These are phyloP conservation scores for Lodderomyces pseudojiufengensis DNA, from an alignment of 1,139 yeast species.

Conservation along the genomic window DNA sequence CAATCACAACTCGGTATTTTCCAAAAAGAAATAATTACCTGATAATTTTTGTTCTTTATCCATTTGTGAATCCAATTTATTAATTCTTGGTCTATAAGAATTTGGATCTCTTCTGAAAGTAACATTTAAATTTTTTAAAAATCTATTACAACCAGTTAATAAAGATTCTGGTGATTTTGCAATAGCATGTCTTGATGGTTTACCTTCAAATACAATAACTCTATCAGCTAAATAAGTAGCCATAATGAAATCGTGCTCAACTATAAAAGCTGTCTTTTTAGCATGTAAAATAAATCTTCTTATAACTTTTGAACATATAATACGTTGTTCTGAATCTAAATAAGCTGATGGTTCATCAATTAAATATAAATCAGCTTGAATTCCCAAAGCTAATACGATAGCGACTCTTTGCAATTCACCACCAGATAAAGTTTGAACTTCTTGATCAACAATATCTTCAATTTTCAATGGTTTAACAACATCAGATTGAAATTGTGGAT, in stretches of 20 bases:
- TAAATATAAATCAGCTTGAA: slow-evolving; percentile 91
- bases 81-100: slow-evolving; percentile 96
- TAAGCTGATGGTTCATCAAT: slow-evolving; percentile 99
- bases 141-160: slow-evolving; percentile 94
- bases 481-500: slow-evolving; percentile 97
- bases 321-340: slow-evolving; percentile 99
- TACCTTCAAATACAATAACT: slow-evolving; percentile 96
- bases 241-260: slow-evolving; percentile 99
- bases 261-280: slow-evolving; percentile 95
- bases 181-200: slow-evolving; percentile 76
- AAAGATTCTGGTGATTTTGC: slow-evolving; percentile 90
- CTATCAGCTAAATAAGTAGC: slow-evolving; percentile 98
- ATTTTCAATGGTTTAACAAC: slow-evolving; percentile 93
- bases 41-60: slow-evolving; percentile 90
- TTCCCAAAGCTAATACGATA: slow-evolving; percentile 88
- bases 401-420: slow-evolving; percentile 99
- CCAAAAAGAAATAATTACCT: slow-evolving; percentile 96
- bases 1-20: slow-evolving; percentile 40
- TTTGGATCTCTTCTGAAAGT: slow-evolving; percentile 99
- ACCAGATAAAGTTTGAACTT: slow-evolving; percentile 95
- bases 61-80: slow-evolving; percentile 96
- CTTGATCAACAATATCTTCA: slow-evolving; percentile 94
- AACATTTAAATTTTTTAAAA: slow-evolving; percentile 94
- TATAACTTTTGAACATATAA: slow-evolving; percentile 95
- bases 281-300: slow-evolving; percentile 95